Conservation (phyloP, 2,329 filamentous ascomycete genomes). For the Tolypocladium guangdongense region DNA sequence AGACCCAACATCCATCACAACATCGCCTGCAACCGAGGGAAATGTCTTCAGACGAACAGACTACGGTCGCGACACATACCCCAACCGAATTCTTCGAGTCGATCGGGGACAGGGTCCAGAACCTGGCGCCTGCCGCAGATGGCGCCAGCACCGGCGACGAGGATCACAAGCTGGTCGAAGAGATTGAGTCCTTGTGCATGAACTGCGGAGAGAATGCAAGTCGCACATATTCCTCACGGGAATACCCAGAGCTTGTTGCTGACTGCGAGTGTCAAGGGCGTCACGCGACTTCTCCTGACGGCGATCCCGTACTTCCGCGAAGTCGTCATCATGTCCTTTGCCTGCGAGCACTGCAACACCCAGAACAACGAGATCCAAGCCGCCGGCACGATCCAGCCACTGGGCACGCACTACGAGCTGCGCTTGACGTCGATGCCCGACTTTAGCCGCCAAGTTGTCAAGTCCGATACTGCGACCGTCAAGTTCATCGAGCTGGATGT, state of each 20-base stretch:
- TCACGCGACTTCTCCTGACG: constrained; percentile 77
- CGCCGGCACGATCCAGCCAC: constrained; percentile 83
- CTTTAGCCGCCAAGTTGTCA: constrained; percentile 79
- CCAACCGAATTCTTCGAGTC: constrained; percentile 48
- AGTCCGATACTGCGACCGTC: constrained; percentile 77
- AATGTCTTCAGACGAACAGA: constrained; percentile 33
- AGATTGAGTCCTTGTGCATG: constrained; percentile 76
- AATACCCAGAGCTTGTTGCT: neutral
- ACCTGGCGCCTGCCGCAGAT: constrained; percentile 30
- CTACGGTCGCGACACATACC: constrained; percentile 22
- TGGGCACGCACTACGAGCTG: constrained; percentile 74
- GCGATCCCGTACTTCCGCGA: constrained; percentile 96
- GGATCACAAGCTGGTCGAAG: constrained; percentile 47
- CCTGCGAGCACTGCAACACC: constrained; percentile 79
- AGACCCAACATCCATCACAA: constrained; percentile 2
- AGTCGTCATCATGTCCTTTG: constrained; percentile 94
- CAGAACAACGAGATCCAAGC: constrained; percentile 91
- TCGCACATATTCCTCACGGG: constrained; percentile 2
- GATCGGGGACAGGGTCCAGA: constrained; percentile 50
- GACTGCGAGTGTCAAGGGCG: constrained; percentile 44
- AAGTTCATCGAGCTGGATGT: constrained; percentile 86
- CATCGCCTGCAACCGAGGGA: neutral
- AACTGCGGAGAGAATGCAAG: constrained; percentile 70
- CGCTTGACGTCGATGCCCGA: constrained; percentile 63
- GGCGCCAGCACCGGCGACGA: constrained; percentile 25